Evolutionary conservation across 2,329 filamentous ascomycete species (phyloP).

Genomic region (Teratosphaeria gauchensis): DNA sequence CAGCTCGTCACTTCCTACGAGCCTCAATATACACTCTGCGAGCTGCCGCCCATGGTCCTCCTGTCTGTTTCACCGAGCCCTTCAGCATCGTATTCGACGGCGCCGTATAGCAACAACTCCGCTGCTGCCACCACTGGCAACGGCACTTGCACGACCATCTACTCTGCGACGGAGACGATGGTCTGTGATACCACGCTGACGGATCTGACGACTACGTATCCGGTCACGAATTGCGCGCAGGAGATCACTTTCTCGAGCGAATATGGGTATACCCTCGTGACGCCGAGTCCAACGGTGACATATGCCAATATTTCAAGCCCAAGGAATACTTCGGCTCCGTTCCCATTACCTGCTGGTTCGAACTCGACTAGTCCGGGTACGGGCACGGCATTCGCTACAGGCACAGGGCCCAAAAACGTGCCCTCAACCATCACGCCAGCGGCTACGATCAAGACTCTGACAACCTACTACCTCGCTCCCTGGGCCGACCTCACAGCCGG

Average conservation of each 20-base stretch:
- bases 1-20: constrained; percentile 35
- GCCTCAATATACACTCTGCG: constrained; percentile 34
- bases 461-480: constrained; percentile 36
- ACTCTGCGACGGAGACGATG: constrained; percentile 31
- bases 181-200: constrained; percentile 36
- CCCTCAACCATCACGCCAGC: constrained; percentile 25
- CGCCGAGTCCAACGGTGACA: constrained; percentile 22
- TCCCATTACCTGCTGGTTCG: constrained; percentile 2
- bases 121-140: constrained; percentile 23
- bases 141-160: constrained; percentile 32
- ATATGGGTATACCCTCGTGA: constrained; percentile 33
- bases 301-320: constrained; percentile 8
- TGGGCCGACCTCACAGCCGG: constrained; percentile 35
- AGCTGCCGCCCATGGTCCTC: constrained; percentile 28
- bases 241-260: constrained; percentile 39
- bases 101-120: constrained; percentile 30
- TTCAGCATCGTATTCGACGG: constrained; percentile 19
- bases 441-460: constrained; percentile 29
- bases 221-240: constrained; percentile 34
- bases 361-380: constrained; percentile 1
- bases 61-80: constrained; percentile 18
- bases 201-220: constrained; percentile 31
- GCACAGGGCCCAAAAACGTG: neutral
- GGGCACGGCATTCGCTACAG: constrained; percentile 1
- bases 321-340: neutral